Evolutionary conservation across 2,329 filamentous ascomycete species (phyloP).

Genomic region (Cladophialophora bantiana): DNA sequence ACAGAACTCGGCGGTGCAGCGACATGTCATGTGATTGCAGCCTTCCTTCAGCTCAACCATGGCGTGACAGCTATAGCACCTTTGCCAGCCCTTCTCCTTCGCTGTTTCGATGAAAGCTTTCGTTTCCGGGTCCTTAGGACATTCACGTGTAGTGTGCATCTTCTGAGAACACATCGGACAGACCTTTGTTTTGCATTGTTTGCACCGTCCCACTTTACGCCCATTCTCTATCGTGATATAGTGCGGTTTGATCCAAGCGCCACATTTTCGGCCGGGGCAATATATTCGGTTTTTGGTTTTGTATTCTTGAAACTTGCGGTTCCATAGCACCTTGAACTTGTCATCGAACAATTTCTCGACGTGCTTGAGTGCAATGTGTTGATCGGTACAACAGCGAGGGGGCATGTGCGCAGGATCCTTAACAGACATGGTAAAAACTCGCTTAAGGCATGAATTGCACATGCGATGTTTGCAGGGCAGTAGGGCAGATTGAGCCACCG

Average conservation of each 20-base stretch:
- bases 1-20: constrained; percentile 84
- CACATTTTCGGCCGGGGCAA: constrained; percentile 75
- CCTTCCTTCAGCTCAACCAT: constrained; percentile 83
- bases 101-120: constrained; percentile 65
- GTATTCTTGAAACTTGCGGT: constrained; percentile 78
- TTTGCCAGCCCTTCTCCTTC: constrained; percentile 75
- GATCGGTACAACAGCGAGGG: constrained; percentile 76
- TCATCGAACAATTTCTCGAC: constrained; percentile 77
- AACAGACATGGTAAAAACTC: constrained; percentile 76
- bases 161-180: constrained; percentile 76
- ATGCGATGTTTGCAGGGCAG: constrained; percentile 81
- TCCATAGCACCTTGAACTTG: constrained; percentile 80
- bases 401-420: constrained; percentile 83
- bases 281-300: constrained; percentile 77
- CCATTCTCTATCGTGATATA: constrained; percentile 67
- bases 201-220: constrained; percentile 73
- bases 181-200: constrained; percentile 74
- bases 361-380: constrained; percentile 76
- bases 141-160: constrained; percentile 74
- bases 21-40: constrained; percentile 88
- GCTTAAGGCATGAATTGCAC: constrained; percentile 78
- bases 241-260: constrained; percentile 78
- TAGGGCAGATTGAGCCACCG: constrained; percentile 69
- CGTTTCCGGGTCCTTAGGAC: constrained; percentile 62
- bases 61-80: constrained; percentile 77